Conservation (phyloP, 2,329 filamentous ascomycete species). For the Apiospora kogelbergensis region DNA sequence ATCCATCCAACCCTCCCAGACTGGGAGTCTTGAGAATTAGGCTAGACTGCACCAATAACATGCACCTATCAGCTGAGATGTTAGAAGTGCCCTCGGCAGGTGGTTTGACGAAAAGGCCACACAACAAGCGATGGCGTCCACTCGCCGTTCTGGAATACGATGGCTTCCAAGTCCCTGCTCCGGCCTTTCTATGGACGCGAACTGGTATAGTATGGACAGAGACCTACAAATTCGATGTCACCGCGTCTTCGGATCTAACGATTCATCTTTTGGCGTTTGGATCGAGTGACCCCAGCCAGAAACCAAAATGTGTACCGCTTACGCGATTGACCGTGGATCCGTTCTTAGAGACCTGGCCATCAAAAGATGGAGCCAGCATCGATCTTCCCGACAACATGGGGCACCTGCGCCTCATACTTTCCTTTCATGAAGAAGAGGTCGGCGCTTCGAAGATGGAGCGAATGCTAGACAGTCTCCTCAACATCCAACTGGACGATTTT, state of each 20-base stretch:
- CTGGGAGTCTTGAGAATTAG: background rate
- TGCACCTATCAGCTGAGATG: background rate
- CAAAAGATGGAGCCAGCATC: background rate
- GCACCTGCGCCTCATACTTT: background rate
- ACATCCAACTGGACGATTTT: background rate
- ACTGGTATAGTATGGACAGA: background rate
- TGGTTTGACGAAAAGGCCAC: background rate
- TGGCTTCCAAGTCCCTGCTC: background rate
- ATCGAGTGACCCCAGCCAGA: background rate
- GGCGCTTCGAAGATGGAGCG: background rate
- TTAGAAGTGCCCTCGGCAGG: background rate
- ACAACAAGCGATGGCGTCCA: background rate
- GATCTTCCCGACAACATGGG: background rate
- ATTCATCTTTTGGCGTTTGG: background rate
- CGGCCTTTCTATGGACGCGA: background rate
- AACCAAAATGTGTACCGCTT: background rate
- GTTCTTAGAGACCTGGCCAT: background rate
- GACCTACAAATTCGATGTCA: background rate
- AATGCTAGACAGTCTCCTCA: background rate
- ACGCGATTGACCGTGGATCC: background rate
- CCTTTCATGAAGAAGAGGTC: background rate
- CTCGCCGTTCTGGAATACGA: constrained; percentile 1
- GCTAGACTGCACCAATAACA: background rate
- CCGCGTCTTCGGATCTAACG: background rate
- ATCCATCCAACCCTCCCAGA: background rate